phyloP scores from a whole-genome alignment of 1,139 yeast species.

The Suhomyces yuchorum region DNA sequence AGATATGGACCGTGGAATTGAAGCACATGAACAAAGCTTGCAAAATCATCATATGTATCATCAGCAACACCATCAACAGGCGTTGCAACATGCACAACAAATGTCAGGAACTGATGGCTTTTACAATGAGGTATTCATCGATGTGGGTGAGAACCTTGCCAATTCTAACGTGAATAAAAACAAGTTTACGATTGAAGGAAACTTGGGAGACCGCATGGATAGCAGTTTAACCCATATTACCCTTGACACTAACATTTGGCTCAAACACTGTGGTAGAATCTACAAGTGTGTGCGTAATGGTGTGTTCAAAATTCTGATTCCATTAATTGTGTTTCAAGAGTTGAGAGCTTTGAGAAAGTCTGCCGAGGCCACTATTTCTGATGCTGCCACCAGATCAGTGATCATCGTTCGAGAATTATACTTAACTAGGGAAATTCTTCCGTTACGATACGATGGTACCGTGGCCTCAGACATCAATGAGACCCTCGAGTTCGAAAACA shows the following conservation, averaged over 20 bases:
- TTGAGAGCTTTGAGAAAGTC: slow-evolving; percentile 72
- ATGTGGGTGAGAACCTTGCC: slow-evolving; percentile 5
- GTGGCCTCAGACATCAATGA: slow-evolving; percentile 57
- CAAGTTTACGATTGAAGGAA: slow-evolving; percentile 31
- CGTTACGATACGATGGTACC: slow-evolving; percentile 58
- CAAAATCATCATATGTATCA: slow-evolving; percentile 21
- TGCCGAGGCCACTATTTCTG: slow-evolving; percentile 73
- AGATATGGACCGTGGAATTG: slow-evolving; percentile 17
- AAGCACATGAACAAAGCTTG: slow-evolving; percentile 13
- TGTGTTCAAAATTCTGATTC: slow-evolving; percentile 60
- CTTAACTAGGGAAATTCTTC: slow-evolving; percentile 52
- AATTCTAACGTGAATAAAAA: slow-evolving; percentile 5
- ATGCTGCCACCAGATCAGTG: slow-evolving; percentile 79
- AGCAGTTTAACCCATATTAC: slow-evolving; percentile 60
- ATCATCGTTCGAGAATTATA: slow-evolving; percentile 70
- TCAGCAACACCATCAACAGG: slow-evolving; percentile 24
- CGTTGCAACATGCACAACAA: slow-evolving; percentile 14
- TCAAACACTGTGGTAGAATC: slow-evolving; percentile 75
- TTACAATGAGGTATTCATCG: slow-evolving; percentile 28
- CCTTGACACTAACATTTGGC: slow-evolving; percentile 78
- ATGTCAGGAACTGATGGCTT: slow-evolving; percentile 23
- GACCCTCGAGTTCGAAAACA: slow-evolving; percentile 61
- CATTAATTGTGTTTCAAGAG: slow-evolving; percentile 78
- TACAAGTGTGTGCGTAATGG: slow-evolving; percentile 67
- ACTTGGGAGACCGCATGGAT: slow-evolving; percentile 55